A percentile compares a stretch with the other conserved stretches of the same genome.
phyloP scores from a whole-genome alignment of 2,329 filamentous ascomycete species.

The Tolypocladium inflatum region DNA sequence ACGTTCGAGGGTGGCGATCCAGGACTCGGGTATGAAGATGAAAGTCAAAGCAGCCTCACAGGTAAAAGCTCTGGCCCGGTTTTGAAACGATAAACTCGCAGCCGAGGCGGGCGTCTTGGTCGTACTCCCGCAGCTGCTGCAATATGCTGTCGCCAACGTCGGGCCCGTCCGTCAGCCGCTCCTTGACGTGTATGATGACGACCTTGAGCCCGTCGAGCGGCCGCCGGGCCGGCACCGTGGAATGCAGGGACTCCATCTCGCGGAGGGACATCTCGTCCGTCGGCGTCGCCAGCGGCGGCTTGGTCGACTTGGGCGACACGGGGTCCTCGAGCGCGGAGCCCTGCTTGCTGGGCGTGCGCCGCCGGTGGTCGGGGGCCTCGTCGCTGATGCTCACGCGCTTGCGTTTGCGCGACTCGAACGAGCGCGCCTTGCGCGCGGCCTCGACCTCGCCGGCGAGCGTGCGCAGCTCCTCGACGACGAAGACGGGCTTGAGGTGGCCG shows the following conservation, averaged over 20 bases:
- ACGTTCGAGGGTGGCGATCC: background rate
- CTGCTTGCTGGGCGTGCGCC: slow-evolving; percentile 10
- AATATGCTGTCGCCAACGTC: slow-evolving; percentile 57
- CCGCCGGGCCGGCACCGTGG: slow-evolving; percentile 13
- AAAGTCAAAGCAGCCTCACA: slow-evolving; percentile 24
- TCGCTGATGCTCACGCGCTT: slow-evolving; percentile 41
- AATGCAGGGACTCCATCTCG: slow-evolving; percentile 22
- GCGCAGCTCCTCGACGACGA: slow-evolving; percentile 69
- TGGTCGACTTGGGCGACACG: slow-evolving; percentile 41
- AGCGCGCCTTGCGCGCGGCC: slow-evolving; percentile 30
- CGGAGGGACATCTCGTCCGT: slow-evolving; percentile 35
- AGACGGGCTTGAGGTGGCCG: slow-evolving; percentile 79
- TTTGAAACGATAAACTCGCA: slow-evolving; percentile 70
- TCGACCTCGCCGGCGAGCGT: slow-evolving; percentile 62
- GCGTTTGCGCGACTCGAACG: slow-evolving; percentile 45
- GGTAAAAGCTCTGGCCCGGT: slow-evolving; percentile 49
- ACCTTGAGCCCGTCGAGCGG: slow-evolving; percentile 67
- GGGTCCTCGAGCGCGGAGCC: slow-evolving; percentile 29
- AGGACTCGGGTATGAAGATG: background rate
- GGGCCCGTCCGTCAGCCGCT: slow-evolving; percentile 66
- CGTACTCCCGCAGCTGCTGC: slow-evolving; percentile 56
- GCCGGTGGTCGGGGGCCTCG: slow-evolving; percentile 9
- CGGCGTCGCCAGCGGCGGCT: slow-evolving; percentile 30
- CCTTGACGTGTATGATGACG: slow-evolving; percentile 91
- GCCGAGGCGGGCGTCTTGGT: slow-evolving; percentile 56